Evolutionary conservation across 768 basidiomycete species (phyloP).

Genomic region (Antrodiella citrinella): DNA sequence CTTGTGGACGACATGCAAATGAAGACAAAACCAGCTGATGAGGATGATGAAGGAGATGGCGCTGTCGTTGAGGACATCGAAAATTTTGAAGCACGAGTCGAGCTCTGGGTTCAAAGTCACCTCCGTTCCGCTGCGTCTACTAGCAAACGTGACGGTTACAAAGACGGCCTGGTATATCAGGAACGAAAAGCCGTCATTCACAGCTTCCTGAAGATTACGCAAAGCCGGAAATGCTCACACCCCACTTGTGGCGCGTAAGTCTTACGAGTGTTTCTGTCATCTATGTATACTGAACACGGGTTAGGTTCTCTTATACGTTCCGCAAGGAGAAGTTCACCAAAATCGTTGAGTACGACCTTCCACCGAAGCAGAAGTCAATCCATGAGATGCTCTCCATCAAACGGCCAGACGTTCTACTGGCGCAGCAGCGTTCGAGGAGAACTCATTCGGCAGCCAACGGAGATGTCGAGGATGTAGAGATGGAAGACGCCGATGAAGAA

Average conservation of each 20-base stretch:
- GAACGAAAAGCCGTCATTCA: constrained; percentile 73
- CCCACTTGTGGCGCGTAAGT: constrained; percentile 67
- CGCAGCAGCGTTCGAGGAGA: not conserved
- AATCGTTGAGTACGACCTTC: constrained; percentile 88
- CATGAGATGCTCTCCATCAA: constrained; percentile 44
- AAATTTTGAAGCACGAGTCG: constrained; percentile 54
- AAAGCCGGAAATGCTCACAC: constrained; percentile 70
- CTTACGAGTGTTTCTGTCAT: not conserved
- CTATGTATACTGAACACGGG: not conserved
- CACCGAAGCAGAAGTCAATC: constrained; percentile 64
- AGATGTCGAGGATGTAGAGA: constrained; percentile 37
- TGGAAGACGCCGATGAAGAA: constrained; percentile 35
- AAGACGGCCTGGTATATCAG: constrained; percentile 83
- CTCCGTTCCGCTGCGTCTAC: constrained; percentile 30
- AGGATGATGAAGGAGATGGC: constrained; percentile 33
- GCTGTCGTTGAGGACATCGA: constrained; percentile 51
- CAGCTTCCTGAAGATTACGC: constrained; percentile 69
- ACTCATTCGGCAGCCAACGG: constrained; percentile 31
- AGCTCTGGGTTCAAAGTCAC: constrained; percentile 55
- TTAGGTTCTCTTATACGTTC: constrained; percentile 74
- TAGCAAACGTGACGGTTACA: constrained; percentile 76
- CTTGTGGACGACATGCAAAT: constrained; percentile 63
- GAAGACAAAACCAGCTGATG: constrained; percentile 28
- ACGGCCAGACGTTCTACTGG: constrained; percentile 64
- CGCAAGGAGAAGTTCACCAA: constrained; percentile 93